Percentiles rank a stretch among this genome's conserved stretches.
phyloP scores from a whole-genome alignment of 2,329 filamentous ascomycete species.

The Parastagonospora avenae region DNA sequence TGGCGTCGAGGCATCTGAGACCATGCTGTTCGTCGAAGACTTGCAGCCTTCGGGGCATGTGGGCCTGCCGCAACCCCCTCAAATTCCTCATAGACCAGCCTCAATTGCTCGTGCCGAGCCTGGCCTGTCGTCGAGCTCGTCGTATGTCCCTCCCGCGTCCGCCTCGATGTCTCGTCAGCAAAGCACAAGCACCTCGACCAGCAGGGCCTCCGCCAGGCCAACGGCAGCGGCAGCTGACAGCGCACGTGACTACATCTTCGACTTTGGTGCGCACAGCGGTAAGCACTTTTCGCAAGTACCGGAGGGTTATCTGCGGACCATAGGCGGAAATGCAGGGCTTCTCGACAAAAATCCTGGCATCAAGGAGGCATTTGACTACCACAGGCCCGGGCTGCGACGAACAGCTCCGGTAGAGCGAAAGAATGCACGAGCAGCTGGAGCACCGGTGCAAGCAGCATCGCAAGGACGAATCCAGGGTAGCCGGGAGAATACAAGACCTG shows the following conservation, averaged over 20 bases:
- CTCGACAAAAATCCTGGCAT: slow-evolving; percentile 25
- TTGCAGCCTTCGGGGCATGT: neutral
- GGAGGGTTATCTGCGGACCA: slow-evolving; percentile 27
- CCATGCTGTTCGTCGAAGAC: neutral
- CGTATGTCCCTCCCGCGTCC: slow-evolving; percentile 8
- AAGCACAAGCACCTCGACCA: slow-evolving; percentile 14
- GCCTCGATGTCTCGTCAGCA: slow-evolving; percentile 15
- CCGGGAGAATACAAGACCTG: neutral
- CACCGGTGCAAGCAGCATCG: neutral
- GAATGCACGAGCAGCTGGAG: slow-evolving; percentile 3
- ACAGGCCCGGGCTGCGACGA: slow-evolving; percentile 23
- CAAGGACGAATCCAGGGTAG: neutral
- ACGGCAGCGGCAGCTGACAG: slow-evolving; percentile 2
- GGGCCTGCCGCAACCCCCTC: too few species aligned
- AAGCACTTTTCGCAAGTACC: slow-evolving; percentile 23
- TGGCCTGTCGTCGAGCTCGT: neutral
- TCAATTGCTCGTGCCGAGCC: too few species aligned
- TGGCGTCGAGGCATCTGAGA: neutral
- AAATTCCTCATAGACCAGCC: too few species aligned
- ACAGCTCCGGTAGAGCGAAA: slow-evolving; percentile 1
- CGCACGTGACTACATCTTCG: slow-evolving; percentile 27
- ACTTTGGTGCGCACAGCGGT: slow-evolving; percentile 22
- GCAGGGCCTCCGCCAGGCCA: neutral
- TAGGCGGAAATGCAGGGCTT: slow-evolving; percentile 25
- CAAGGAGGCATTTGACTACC: slow-evolving; percentile 30